Percentiles rank a stretch among this genome's conserved stretches.
Evolutionary conservation across 345 rosid genomes (phyloP).

Genomic region (Gossypium ekmanianum): DNA sequence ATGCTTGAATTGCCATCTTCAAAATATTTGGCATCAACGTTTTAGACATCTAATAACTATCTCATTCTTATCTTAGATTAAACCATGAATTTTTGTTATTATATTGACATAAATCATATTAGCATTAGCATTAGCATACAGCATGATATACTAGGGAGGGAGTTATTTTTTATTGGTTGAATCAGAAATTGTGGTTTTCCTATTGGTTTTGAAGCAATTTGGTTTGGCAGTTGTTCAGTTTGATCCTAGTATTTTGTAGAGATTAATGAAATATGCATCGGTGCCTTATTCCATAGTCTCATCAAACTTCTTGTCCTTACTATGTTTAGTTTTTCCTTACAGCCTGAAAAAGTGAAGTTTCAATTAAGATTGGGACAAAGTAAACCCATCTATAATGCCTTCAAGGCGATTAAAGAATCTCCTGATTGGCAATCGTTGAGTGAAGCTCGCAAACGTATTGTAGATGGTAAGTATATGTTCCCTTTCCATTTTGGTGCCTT

Average conservation of each 20-base stretch:
- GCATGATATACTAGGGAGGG: not conserved
- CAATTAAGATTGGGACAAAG: conserved; percentile 74
- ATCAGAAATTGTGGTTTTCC: not conserved
- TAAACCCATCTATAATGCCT: conserved; percentile 70
- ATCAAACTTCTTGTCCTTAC: conserved; percentile 7
- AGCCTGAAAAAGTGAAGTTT: conserved; percentile 81
- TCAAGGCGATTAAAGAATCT: conserved; percentile 65
- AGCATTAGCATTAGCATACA: not conserved
- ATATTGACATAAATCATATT: not conserved
- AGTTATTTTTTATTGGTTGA: not conserved
- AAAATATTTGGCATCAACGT: not conserved
- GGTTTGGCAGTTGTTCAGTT: not conserved
- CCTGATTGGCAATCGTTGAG: conserved; percentile 57
- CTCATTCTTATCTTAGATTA: conserved; percentile 2
- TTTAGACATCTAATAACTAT: not conserved
- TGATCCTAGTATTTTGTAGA: not conserved
- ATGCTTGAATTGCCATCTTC: not conserved
- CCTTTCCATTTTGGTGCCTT: not conserved
- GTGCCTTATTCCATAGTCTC: not conserved
- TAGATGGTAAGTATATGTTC: conserved; percentile 47
- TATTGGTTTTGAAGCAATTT: not conserved
- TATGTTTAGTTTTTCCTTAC: conserved; percentile 21
- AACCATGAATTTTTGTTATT: not conserved
- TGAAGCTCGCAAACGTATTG: conserved; percentile 69
- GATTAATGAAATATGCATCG: not conserved